Conservation (phyloP, 306 rosid species). For the Neltuma alba region DNA sequence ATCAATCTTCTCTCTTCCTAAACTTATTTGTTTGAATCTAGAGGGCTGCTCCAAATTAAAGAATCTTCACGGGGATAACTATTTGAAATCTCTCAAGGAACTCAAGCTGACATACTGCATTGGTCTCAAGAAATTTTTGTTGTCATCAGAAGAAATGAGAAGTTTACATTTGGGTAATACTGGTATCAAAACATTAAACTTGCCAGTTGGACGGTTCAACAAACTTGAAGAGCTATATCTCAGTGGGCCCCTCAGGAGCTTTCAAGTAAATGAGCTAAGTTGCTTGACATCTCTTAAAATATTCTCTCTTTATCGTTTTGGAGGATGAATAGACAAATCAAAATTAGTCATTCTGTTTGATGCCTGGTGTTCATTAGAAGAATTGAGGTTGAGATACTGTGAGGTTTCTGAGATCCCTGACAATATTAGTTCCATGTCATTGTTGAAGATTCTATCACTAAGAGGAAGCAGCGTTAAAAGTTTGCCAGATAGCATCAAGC, state of each 20-base stretch:
- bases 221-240: not conserved
- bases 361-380: too few relatives aligned
- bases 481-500: too few relatives aligned
- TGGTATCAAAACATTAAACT: not conserved
- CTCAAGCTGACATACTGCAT: accelerated
- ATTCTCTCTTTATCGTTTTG: too few relatives aligned
- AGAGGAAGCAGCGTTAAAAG: too few relatives aligned
- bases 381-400: too few relatives aligned
- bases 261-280: not conserved
- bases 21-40: not conserved
- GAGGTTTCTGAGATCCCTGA: too few relatives aligned
- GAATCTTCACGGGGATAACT: not conserved
- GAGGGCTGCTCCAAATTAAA: accelerated
- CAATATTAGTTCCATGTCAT: too few relatives aligned
- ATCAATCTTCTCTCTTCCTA: not conserved
- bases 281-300: not conserved
- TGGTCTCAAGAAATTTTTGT: not conserved
- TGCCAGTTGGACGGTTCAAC: not conserved
- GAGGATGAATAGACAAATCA: too few relatives aligned
- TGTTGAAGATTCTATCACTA: too few relatives aligned
- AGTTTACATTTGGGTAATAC: accelerated
- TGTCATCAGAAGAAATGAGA: not conserved
- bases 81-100: too few relatives aligned
- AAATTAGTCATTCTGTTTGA: too few relatives aligned
- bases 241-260: not conserved